A percentile compares a stretch with the other conserved stretches of the same genome.
Conservation (phyloP, 192 early-diverging fungal genomes). For the Geosiphon pyriformis region DNA sequence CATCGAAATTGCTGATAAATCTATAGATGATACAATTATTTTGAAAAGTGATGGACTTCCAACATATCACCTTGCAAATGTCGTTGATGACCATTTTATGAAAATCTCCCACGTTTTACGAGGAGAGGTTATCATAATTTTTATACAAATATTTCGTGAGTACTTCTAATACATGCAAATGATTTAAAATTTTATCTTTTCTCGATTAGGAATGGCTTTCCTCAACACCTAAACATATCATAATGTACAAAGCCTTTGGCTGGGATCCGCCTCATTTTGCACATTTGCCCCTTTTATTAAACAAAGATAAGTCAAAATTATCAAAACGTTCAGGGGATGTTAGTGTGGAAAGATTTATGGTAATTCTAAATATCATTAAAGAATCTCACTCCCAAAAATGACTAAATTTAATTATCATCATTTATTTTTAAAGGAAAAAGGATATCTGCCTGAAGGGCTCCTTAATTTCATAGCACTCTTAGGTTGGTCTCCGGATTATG, state of each 20-base stretch:
- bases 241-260: conserved; percentile 76
- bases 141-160: background rate
- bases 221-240: conserved; percentile 86
- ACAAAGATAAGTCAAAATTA: conserved; percentile 74
- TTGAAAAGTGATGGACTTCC: conserved; percentile 90
- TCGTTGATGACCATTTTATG: conserved; percentile 92
- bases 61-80: conserved; percentile 94
- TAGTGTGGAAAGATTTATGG: conserved; percentile 63
- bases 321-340: conserved; percentile 87
- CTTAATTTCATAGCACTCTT: conserved; percentile 84
- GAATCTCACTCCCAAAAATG: background rate
- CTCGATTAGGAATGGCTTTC: conserved; percentile 77
- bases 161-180: background rate
- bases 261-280: conserved; percentile 76
- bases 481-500: conserved; percentile 64
- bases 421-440: conserved; percentile 45
- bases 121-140: conserved; percentile 55
- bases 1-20: conserved; percentile 65
- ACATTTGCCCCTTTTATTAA: conserved; percentile 85
- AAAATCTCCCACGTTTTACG: conserved; percentile 86
- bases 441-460: conserved; percentile 79
- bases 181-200: background rate
- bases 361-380: conserved; percentile 6
- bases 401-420: background rate
- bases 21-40: conserved; percentile 83